These are phyloP conservation scores for Pleurotus salmoneostramineus DNA, from an alignment of 768 basidiomycete genomes.

Conservation along the genomic window DNA sequence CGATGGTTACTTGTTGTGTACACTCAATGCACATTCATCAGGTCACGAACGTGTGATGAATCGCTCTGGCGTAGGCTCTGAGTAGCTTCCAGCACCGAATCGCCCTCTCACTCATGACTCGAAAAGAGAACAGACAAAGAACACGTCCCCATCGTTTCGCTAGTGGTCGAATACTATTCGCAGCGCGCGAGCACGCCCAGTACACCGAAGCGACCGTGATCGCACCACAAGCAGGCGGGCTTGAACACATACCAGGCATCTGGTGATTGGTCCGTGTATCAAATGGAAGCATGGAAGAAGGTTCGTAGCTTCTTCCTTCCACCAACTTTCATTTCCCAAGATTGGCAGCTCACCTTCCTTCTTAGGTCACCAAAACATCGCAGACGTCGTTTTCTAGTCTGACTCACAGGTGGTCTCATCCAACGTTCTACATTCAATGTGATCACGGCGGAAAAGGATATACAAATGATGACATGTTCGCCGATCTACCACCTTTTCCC, in stretches of 20 bases:
- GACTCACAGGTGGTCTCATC: too few relatives aligned
- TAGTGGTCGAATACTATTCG: constrained; percentile 17
- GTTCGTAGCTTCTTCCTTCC: constrained; percentile 12
- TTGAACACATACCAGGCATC: constrained; percentile 28
- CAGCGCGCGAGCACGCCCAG: constrained; percentile 17
- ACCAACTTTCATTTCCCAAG: too few relatives aligned
- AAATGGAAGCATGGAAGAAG: constrained; percentile 39
- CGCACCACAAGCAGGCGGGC: constrained; percentile 21
- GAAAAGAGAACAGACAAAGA: constrained; percentile 25
- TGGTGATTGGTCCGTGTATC: constrained; percentile 26
- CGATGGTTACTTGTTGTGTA: too few relatives aligned
- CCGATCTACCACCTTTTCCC: too few relatives aligned
- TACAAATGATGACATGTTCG: too few relatives aligned
- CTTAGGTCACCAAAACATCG: too few relatives aligned
- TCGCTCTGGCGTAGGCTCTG: too few relatives aligned
- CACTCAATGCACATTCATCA: constrained; percentile 25
- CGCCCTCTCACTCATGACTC: constrained; percentile 41
- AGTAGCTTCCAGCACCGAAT: constrained; percentile 32
- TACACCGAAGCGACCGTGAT: constrained; percentile 32
- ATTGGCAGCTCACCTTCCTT: too few relatives aligned
- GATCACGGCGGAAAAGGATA: too few relatives aligned
- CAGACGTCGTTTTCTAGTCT: too few relatives aligned
- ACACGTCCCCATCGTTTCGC: constrained; percentile 23
- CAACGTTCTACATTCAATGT: too few relatives aligned
- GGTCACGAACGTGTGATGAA: constrained; percentile 20